Evolutionary conservation across 208 protist genomes (phyloP).

Genomic region (Wallacemonas rigidus): DNA sequence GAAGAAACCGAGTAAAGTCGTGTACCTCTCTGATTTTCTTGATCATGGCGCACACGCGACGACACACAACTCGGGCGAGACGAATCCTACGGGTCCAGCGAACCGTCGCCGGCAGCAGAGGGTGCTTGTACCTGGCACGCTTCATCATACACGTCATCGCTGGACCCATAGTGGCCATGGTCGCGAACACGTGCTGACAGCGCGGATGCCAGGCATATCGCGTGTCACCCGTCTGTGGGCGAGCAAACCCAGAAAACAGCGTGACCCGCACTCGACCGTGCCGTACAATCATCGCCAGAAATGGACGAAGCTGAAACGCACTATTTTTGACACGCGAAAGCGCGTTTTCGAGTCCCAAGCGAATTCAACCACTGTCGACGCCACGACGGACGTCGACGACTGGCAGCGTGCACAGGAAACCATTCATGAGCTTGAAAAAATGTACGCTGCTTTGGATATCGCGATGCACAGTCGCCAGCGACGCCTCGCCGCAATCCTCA

Average conservation of each 20-base stretch:
- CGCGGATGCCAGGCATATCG: neutral
- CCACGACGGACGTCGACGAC: neutral
- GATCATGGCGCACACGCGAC: neutral
- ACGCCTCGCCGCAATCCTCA: conserved; percentile 9
- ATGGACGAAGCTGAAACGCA: conserved; percentile 44
- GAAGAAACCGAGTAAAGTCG: conserved; percentile 20
- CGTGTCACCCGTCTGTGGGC: neutral
- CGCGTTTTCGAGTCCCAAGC: conserved; percentile 19
- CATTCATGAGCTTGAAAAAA: conserved; percentile 22
- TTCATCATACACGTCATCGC: neutral
- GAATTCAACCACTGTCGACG: neutral
- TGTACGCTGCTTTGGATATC: conserved; percentile 26
- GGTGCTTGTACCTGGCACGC: conserved; percentile 4
- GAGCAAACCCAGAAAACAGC: conserved; percentile 22
- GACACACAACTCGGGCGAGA: neutral
- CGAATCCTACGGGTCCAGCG: neutral
- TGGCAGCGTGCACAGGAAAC: neutral
- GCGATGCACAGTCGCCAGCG: conserved; percentile 28
- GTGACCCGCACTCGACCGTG: conserved; percentile 25
- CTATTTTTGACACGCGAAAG: conserved; percentile 27
- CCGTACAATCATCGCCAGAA: conserved; percentile 45
- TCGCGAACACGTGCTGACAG: neutral
- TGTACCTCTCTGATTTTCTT: conserved; percentile 24
- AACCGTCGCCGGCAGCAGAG: neutral
- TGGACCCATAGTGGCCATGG: neutral